Evolutionary conservation across 805 yeast genomes (phyloP).

Genomic region (Pichia rugopelliculosa): DNA sequence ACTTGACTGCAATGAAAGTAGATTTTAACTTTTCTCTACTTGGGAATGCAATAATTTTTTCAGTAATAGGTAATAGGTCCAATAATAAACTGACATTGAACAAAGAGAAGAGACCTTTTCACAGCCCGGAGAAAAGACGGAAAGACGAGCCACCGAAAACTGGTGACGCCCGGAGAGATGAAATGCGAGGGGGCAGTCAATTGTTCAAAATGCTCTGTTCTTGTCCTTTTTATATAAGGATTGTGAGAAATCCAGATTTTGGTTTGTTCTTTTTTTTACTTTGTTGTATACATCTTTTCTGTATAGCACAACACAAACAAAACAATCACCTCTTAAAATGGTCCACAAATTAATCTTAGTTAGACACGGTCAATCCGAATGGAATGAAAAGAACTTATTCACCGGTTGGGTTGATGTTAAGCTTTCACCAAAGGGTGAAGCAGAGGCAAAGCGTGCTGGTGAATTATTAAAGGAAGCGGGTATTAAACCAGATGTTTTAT

Average conservation of each 20-base stretch:
- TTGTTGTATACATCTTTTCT: too few relatives aligned
- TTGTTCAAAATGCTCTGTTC: too few relatives aligned
- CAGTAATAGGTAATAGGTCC: too few relatives aligned
- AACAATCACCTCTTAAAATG: constrained; percentile 13
- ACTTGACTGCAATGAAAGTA: too few relatives aligned
- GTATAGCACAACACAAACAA: too few relatives aligned
- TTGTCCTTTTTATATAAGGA: not conserved
- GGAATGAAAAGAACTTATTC: constrained; percentile 97
- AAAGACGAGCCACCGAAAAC: not conserved
- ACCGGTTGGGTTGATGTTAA: constrained; percentile 98
- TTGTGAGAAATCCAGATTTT: not conserved
- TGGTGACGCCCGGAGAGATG: not conserved
- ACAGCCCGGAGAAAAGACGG: not conserved
- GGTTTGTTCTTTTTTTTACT: not conserved
- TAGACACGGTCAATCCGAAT: constrained; percentile 99
- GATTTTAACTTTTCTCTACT: too few relatives aligned
- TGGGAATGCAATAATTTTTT: too few relatives aligned
- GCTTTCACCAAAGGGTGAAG: constrained; percentile 74
- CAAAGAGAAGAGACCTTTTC: too few relatives aligned
- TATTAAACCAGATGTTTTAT: constrained; percentile 76
- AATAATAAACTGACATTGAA: too few relatives aligned
- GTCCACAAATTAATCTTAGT: constrained; percentile 70
- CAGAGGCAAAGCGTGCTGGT: constrained; percentile 93
- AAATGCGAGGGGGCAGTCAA: not conserved
- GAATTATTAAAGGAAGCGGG: constrained; percentile 82